Evolutionary conservation across 495 filamentous ascomycete species (phyloP), one percentile per base, ranked within the genome.

Genomic region (Neurospora sp.): DNA sequence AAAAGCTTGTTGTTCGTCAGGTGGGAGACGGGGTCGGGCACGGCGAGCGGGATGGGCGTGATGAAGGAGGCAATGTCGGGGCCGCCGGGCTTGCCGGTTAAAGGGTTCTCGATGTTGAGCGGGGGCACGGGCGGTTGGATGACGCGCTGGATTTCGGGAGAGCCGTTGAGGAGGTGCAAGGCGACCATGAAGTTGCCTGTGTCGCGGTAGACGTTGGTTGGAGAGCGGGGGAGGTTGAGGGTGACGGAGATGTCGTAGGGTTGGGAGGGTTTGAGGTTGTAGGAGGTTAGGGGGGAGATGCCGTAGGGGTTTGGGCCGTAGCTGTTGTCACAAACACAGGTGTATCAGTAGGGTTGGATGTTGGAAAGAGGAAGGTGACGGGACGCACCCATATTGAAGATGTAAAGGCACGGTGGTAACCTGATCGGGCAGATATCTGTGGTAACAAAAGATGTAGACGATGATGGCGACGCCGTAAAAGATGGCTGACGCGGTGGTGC

Each of bases 171-270:
- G 14, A 95, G 84, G 17, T 87, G 83, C n/a, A 98, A 83, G 69
- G 93, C 89, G 16, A 97, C 83, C 94, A 98, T 98, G 86, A 98
- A 98, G 82, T 98, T 98, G 27, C 95, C 96, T 6, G 27, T 65
- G 8, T 65, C 53, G 38, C 79, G 81, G 8, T 79, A 82, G 22
- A 88, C 77, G 78, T 93, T 93, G 2, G 78, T 48, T 0, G 86
- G 88, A 5, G 88, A 89, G 17, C 86, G 84, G 4, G 91, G 91
- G 4, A 94, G 75, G 0, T 79, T 81, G 12, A 94, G 83, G 37
- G 86, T 80, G 4, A 92, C 79, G 8, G 80, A 79, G 53, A 93
- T 83, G 77, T 92, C 88, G 83, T 94, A 94, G 10, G 83, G 75
- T 75, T 92, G 90, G 38, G 81, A 77, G 10, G 81, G 78, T 69